Evolutionary conservation across 2,329 filamentous ascomycete species (phyloP), one percentile per base, ranked within the genome.

Genomic region (Scytalidium lignicola): DNA sequence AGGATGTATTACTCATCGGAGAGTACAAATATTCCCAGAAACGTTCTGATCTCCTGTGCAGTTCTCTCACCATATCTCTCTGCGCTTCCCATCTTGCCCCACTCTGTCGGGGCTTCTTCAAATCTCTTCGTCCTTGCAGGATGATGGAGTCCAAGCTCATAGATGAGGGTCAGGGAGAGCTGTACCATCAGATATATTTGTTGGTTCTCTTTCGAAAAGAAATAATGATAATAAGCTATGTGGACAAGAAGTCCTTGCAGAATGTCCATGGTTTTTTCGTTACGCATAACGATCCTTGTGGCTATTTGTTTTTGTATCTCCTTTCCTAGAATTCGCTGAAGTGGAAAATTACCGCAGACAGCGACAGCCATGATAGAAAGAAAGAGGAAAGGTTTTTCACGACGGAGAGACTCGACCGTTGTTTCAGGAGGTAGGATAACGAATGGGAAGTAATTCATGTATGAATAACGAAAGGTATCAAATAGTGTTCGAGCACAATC

Each of bases 161-260:
- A 13, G 13, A 28, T 28, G 7, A 28, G 7, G 13, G 26, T 13
- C 7, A 28, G 26, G 26, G 26, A 7, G 7, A 28, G 26, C 26
- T 28, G 26, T 7, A 28, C 13, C 26, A 28, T 7, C 13, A 28
- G 13, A 43, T 64, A 64, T 18, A 65, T 53, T 47, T 65, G 63
- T 41, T 65, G 56, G 1, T 51, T 60, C 8, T 57, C 55, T 3
- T 55, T 50, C 9, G 61, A 53, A 23, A 65, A 65, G 41, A 61
- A 60, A 28, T 59, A 60, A 46, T 66, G 64, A 50, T 61, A 59
- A 79, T 79, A 83, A 18, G 73, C 68, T 44, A 76, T 72, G 52
- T 83, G 83, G 5, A 82, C 70, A 20, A 82, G 63, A 19, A 83
- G 62, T 3, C 79, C 79, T 53, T 80, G 75, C 1, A 83, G 60